Evolutionary conservation across 371 early-diverging fungal species (phyloP), one percentile per base, ranked within the genome.

Genomic region (Lichtheimia ramosa): DNA sequence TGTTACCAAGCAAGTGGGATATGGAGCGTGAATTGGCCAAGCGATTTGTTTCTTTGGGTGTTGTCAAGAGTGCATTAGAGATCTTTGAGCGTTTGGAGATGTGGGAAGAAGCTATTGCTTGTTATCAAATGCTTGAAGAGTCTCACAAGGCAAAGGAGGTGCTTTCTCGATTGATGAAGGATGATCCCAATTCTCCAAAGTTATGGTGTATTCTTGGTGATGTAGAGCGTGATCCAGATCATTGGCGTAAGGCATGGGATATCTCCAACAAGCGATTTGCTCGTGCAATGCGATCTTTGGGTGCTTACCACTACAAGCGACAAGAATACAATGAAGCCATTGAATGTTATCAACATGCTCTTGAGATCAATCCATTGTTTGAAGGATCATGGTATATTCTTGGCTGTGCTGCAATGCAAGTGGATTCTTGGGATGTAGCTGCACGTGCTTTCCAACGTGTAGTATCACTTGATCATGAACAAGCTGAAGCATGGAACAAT

Each of bases 401-500:
- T 59, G 98, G 98, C 2, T 98, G 98, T 71, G 95, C 96, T 23
- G 93, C 94, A 2, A 84, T 97, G 85, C 88, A 87, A 18, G 58
- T 77, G 12, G 86, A 89, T 58, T 84, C 93, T 27, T 96, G 89
- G 90, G 88, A 88, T 15, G 73, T 74, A 5, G 96, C 92, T 6
- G 63, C 75, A 16, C 67, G 79, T 16, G 93, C 96, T 4, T 97
- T 97, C 76, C 73, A 80, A 43, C 89, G 89, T 40, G 88, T 85
- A 7, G 89, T 92, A 6, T 61, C 80, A 13, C 64, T 98, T 27
- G 92, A 96, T 62, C 65, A 73, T 49, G 89, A 89, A 61, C 95
- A 96, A 66, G 92, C 90, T 27, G 97, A 97, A 74, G 96, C 96
- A 28, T 98, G 97, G 97, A 97, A 90, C 69, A 98, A 98, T 71